A percentile compares a stretch with the other conserved stretches of the same genome.
phyloP scores from a whole-genome alignment of 768 basidiomycete species.

The Leccinum incarnatum region DNA sequence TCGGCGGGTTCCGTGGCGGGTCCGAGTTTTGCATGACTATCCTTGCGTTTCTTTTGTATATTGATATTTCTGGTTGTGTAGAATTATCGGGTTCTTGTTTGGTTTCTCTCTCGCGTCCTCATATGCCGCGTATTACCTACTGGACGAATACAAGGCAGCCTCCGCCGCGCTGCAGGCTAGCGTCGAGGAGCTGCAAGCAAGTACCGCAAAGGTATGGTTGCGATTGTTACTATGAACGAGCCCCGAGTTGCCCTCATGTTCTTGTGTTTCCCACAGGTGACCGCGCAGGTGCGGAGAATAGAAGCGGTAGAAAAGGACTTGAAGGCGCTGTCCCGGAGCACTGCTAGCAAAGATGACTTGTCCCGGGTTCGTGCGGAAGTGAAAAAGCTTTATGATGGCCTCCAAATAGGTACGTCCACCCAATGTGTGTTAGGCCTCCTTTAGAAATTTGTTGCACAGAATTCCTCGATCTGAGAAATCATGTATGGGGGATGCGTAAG shows the following conservation, averaged over 20 bases:
- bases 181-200: slow-evolving; percentile 81
- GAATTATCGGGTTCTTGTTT: slow-evolving; percentile 81
- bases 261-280: slow-evolving; percentile 48
- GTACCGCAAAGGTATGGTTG: slow-evolving; percentile 68
- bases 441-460: slow-evolving; percentile 40
- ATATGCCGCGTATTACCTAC: slow-evolving; percentile 79
- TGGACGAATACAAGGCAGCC: slow-evolving; percentile 89
- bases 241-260: background rate
- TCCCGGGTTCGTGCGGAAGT: slow-evolving; percentile 72
- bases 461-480: slow-evolving; percentile 74
- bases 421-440: background rate
- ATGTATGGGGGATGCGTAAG: slow-evolving; percentile 89
- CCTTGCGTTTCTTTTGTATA: background rate
- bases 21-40: slow-evolving; percentile 26
- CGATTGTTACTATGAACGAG: background rate
- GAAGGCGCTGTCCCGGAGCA: slow-evolving; percentile 63
- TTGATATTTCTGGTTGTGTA: slow-evolving; percentile 25
- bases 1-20: slow-evolving; percentile 74
- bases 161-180: slow-evolving; percentile 85
- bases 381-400: slow-evolving; percentile 83
- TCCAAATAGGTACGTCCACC: slow-evolving; percentile 64
- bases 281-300: slow-evolving; percentile 78
- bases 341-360: slow-evolving; percentile 79
- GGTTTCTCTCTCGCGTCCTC: slow-evolving; percentile 90
- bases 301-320: slow-evolving; percentile 89